phyloP scores from a whole-genome alignment of 1,284 basidiomycete genomes.

The Sphaerobolus stellatus region DNA sequence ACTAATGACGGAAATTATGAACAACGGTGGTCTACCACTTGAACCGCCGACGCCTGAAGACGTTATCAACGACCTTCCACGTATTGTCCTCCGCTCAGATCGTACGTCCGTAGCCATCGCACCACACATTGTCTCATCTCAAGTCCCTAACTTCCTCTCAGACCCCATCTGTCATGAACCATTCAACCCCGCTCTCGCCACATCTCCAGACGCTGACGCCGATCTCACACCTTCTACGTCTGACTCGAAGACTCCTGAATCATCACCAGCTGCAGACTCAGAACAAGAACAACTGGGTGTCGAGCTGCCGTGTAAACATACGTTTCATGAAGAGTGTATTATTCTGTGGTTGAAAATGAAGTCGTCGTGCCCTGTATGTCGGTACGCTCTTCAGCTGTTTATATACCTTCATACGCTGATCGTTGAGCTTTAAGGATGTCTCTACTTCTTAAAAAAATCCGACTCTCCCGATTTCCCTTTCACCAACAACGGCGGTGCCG shows the following conservation, averaged over 20 bases:
- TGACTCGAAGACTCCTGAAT: not conserved
- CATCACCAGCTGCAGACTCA: not conserved
- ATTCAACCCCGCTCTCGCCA: slow-evolving; percentile 63
- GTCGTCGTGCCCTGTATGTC: slow-evolving; percentile 83
- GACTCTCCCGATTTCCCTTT: too few relatives aligned
- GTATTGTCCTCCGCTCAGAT: slow-evolving; percentile 57
- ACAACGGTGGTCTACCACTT: slow-evolving; percentile 67
- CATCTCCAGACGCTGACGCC: slow-evolving; percentile 54
- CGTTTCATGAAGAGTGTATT: slow-evolving; percentile 81
- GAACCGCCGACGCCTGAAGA: slow-evolving; percentile 71
- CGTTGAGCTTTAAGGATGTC: too few relatives aligned
- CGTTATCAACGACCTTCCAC: slow-evolving; percentile 58
- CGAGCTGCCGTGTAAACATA: slow-evolving; percentile 75
- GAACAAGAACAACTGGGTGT: slow-evolving; percentile 45
- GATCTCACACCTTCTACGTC: not conserved
- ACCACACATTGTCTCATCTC: too few relatives aligned
- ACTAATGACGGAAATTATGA: slow-evolving; percentile 76
- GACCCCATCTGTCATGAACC: slow-evolving; percentile 75
- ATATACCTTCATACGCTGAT: too few relatives aligned
- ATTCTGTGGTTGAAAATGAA: slow-evolving; percentile 80
- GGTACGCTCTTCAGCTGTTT: too few relatives aligned
- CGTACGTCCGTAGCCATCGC: too few relatives aligned
- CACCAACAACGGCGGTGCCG: too few relatives aligned
- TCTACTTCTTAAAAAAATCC: too few relatives aligned
- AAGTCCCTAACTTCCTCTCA: too few relatives aligned